These are phyloP conservation scores for Lichtheimia corymbifera DNA, from an alignment of 371 early-diverging fungal genomes.

Conservation along the genomic window DNA sequence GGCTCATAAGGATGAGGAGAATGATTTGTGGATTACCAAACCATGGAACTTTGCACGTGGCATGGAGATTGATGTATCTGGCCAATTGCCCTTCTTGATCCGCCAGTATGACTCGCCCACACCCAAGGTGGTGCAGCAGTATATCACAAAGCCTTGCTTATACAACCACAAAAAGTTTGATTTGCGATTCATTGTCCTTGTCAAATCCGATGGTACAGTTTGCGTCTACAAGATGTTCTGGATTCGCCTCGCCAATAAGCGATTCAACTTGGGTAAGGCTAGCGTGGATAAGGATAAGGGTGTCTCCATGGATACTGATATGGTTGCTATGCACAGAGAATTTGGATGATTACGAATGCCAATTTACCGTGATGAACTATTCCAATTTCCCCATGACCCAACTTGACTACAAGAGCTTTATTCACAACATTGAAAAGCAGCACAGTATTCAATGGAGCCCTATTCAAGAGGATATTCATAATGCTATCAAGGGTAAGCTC, in stretches of 20 bases:
- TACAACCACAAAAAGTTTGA: conserved; percentile 65
- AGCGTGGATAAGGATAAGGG: not conserved
- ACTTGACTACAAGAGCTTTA: conserved; percentile 57
- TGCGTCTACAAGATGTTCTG: conserved; percentile 63
- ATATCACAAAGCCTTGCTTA: conserved; percentile 54
- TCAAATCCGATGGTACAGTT: conserved; percentile 38
- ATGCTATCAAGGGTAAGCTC: conserved; percentile 45
- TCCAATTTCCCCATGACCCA: conserved; percentile 59
- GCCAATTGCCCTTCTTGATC: conserved; percentile 47
- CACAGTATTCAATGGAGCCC: conserved; percentile 46
- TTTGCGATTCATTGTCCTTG: conserved; percentile 57
- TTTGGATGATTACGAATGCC: conserved; percentile 57
- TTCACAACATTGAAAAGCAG: conserved; percentile 59
- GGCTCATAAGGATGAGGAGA: conserved; percentile 15
- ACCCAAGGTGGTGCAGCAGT: conserved; percentile 57
- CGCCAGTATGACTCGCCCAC: conserved; percentile 49
- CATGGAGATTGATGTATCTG: conserved; percentile 45
- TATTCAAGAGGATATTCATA: conserved; percentile 53
- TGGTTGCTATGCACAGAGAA: conserved; percentile 25
- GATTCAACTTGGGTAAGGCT: conserved; percentile 29
- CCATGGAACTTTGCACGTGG: conserved; percentile 63
- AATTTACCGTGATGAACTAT: conserved; percentile 64
- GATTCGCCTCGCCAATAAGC: conserved; percentile 63
- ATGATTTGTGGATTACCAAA: conserved; percentile 59
- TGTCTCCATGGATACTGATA: not conserved